Conservation (phyloP, 2,329 filamentous ascomycete genomes). For the Colletotrichum cereale region DNA sequence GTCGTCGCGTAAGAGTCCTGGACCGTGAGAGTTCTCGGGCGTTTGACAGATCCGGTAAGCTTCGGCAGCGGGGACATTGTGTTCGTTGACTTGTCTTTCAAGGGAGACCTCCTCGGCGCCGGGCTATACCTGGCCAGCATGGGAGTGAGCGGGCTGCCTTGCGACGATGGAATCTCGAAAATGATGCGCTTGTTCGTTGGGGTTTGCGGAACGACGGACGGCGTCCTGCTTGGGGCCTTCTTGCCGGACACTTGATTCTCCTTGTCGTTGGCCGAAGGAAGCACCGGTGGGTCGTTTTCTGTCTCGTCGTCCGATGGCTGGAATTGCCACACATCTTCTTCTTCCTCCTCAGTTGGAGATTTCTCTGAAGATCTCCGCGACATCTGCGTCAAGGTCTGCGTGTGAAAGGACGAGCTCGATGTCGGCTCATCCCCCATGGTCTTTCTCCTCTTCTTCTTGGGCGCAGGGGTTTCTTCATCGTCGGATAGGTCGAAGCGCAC, state of each 20-base stretch:
- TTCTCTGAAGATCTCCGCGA: conserved; percentile 58
- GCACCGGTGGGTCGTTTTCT: conserved; percentile 44
- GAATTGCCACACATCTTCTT: conserved; percentile 43
- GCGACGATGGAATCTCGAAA: conserved; percentile 60
- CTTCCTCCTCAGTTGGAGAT: conserved; percentile 32
- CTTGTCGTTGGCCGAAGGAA: conserved; percentile 56
- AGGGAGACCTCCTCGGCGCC: conserved; percentile 51
- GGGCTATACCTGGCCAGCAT: conserved; percentile 56
- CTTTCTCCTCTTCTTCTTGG: conserved; percentile 42
- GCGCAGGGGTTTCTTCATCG: conserved; percentile 42
- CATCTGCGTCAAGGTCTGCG: conserved; percentile 58
- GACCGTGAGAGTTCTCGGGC: conserved; percentile 53
- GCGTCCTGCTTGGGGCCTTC: conserved; percentile 45
- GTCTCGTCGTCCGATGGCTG: conserved; percentile 56
- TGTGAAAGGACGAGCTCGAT: conserved; percentile 52
- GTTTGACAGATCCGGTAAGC: conserved; percentile 40
- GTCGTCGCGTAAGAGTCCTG: conserved; percentile 59
- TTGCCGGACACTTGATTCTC: conserved; percentile 39
- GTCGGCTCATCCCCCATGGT: conserved; percentile 48
- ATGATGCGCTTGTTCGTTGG: conserved; percentile 50
- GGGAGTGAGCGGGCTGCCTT: conserved; percentile 57
- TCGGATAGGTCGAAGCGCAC: conserved; percentile 44
- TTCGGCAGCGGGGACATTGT: conserved; percentile 32
- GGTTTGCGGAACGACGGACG: conserved; percentile 57
- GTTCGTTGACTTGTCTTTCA: conserved; percentile 52